A percentile compares a stretch with the other conserved stretches of the same genome.
Conservation (phyloP, 345 rosid genomes). For the Eucalyptus polybractea region DNA sequence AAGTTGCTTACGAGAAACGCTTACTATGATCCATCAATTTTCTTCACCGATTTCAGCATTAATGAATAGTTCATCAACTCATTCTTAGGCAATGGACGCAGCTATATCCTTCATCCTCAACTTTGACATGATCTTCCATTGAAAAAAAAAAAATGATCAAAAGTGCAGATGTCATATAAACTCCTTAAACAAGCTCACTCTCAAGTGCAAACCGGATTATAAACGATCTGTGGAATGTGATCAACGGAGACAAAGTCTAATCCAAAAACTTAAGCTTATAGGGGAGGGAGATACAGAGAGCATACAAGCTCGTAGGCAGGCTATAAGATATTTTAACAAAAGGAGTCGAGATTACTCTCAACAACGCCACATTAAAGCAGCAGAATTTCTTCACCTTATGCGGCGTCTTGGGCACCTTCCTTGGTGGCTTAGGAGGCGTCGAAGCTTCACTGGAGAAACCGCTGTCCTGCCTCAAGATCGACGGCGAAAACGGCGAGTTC, state of each 20-base stretch:
- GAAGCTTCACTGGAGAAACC: conserved; percentile 52
- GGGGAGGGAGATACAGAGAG: background rate
- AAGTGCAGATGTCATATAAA: background rate
- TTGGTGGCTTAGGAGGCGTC: conserved; percentile 73
- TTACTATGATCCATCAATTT: background rate
- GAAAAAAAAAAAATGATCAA: background rate
- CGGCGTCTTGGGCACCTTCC: conserved; percentile 96
- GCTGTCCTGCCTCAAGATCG: conserved; percentile 52
- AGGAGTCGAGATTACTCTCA: background rate
- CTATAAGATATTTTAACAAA: background rate
- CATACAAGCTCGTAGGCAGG: background rate
- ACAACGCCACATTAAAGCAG: background rate
- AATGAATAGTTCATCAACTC: background rate
- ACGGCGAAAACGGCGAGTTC: conserved; percentile 78
- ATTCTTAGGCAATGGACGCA: background rate
- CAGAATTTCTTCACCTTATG: conserved; percentile 46
- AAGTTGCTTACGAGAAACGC: background rate
- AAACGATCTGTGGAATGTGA: background rate
- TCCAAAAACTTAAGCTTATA: background rate
- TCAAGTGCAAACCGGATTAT: background rate
- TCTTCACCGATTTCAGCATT: background rate
- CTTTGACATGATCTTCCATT: background rate
- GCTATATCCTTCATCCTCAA: background rate
- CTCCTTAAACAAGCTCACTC: background rate
- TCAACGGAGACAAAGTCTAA: background rate